A percentile compares a stretch with the other conserved stretches of the same genome.
phyloP scores from a whole-genome alignment of 2,329 filamentous ascomycete species.

The Onygena corvina region DNA sequence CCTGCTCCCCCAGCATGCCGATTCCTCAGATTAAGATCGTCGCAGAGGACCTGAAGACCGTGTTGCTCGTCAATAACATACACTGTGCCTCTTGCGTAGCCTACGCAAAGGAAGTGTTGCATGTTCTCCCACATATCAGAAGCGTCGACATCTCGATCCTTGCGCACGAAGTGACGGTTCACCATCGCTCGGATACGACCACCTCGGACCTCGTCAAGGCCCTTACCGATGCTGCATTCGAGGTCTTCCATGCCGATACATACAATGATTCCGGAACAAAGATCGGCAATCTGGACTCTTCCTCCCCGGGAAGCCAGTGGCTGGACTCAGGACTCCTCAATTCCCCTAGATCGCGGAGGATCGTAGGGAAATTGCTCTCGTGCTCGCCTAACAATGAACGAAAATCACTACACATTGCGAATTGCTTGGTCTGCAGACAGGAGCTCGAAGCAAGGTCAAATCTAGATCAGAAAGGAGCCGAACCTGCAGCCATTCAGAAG shows the following conservation, averaged over 20 bases:
- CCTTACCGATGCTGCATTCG: conserved; percentile 37
- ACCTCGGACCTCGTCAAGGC: conserved; percentile 26
- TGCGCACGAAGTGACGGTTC: conserved; percentile 34
- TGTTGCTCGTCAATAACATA: conserved; percentile 38
- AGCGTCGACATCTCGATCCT: conserved; percentile 34
- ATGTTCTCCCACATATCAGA: conserved; percentile 25
- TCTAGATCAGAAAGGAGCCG: neutral
- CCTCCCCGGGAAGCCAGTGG: conserved; percentile 18
- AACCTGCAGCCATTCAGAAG: neutral
- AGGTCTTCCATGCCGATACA: conserved; percentile 36
- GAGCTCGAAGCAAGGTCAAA: conserved; percentile 24
- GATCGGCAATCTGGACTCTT: conserved; percentile 28
- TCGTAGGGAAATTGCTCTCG: conserved; percentile 8
- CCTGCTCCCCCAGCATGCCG: neutral
- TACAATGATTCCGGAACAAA: conserved; percentile 24
- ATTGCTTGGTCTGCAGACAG: conserved; percentile 40
- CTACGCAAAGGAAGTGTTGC: conserved; percentile 35
- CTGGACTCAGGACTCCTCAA: conserved; percentile 20
- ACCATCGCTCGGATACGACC: conserved; percentile 25
- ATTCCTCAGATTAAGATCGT: neutral
- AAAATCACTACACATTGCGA: conserved; percentile 35
- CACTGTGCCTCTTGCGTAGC: conserved; percentile 39
- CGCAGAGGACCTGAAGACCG: conserved; percentile 18
- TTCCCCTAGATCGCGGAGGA: conserved; percentile 12
- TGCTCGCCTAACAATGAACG: conserved; percentile 16